These are phyloP conservation scores for Acacia pycnantha DNA, from an alignment of 331 rosid species.

Conservation along the genomic window DNA sequence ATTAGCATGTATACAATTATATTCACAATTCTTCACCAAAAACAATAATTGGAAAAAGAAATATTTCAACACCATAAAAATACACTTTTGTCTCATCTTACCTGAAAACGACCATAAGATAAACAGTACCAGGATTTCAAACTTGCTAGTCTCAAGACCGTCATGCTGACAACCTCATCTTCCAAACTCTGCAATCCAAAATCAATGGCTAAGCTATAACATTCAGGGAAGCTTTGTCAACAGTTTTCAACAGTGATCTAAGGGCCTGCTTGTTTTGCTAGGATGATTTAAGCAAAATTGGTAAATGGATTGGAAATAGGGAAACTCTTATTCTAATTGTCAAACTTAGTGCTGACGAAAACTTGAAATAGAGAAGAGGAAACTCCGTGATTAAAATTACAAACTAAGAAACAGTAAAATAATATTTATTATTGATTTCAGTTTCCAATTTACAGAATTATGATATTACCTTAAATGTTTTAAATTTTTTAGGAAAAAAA, in stretches of 20 bases:
- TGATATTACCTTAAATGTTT: neutral
- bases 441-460: neutral
- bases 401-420: neutral
- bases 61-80: conserved; percentile 9
- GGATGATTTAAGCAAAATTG: conserved; percentile 12
- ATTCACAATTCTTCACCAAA: conserved; percentile 21
- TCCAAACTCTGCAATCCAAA: conserved; percentile 80
- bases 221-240: neutral
- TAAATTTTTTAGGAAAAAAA: neutral
- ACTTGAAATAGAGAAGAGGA: neutral
- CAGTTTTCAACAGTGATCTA: conserved; percentile 8
- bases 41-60: conserved; percentile 2
- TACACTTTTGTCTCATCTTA: conserved; percentile 25
- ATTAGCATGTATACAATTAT: conserved; percentile 19
- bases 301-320: conserved; percentile 8
- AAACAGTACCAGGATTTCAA: conserved; percentile 92
- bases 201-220: conserved; percentile 15
- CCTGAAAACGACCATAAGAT: conserved; percentile 97
- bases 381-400: neutral
- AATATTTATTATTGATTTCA: neutral
- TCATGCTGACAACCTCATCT: conserved; percentile 90
- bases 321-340: conserved; percentile 1
- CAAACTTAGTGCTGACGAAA: neutral
- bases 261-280: conserved; percentile 13
- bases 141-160: conserved; percentile 79